Evolutionary conservation across 2,329 filamentous ascomycete species (phyloP), one percentile per base, ranked within the genome.

Genomic region (Neofusicoccum umdonicola): DNA sequence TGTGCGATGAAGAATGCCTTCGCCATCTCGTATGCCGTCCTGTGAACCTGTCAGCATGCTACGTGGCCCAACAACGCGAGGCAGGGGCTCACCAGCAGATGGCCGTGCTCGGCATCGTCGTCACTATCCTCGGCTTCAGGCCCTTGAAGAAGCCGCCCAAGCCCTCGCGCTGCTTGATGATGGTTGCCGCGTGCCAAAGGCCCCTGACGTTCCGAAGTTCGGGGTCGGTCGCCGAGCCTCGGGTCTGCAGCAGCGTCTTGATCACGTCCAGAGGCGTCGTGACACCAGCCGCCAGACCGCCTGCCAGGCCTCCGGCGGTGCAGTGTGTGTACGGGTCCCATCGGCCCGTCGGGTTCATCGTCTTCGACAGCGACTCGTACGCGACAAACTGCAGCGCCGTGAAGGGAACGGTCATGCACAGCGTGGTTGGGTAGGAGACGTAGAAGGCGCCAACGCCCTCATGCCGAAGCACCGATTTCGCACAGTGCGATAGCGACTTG

Each of bases 361-460:
- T 78, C 71, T 96, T 98, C 2, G 93, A 97, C 69, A 98, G 88
- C 34, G 94, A 97, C 77, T 98, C 95, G 84, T 99, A 99, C 63
- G 93, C 93, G 74, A 97, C 92, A 78, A 99, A 98, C 76, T 99
- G 95, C 9, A 97, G 87, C 8, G 95, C 94, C 12, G 94, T 98
- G 78, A 98, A 99, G 3, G 95, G 95, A 1, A 99, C 93, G 13
- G 95, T 98, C 95, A 99, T 99, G 74, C 92, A 96, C 34, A 99
- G 84, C 2, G 95, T 99, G 19, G 95, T 99, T 15, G 95, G 95
- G 78, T 99, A 99, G 27, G 95, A 99, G 72, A 99, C 90, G 82
- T 99, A 99, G 81, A 99, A 99, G 63, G 95, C 94, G 60, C 88
- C 86, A 51, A 98, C 78, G 62, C 95, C 95, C 79, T 99, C 95